Evolutionary conservation across 495 filamentous ascomycete genomes (phyloP).

Genomic region (Penicillium samsonianum): DNA sequence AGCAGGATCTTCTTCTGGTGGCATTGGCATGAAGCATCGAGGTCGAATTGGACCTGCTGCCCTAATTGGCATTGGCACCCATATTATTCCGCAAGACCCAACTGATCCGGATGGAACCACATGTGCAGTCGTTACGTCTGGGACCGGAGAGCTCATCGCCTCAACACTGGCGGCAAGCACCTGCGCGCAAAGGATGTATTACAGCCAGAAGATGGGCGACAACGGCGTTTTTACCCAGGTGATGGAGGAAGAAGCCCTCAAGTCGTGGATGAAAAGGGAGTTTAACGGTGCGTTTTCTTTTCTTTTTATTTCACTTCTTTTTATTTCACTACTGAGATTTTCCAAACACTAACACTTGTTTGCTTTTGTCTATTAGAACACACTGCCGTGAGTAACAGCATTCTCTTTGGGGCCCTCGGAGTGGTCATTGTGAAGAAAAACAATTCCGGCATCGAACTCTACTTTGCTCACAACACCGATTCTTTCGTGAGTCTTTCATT

Average conservation of each 20-base stretch:
- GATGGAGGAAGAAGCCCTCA: slow-evolving; percentile 71
- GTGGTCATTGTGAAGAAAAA: slow-evolving; percentile 82
- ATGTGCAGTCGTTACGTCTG: slow-evolving; percentile 82
- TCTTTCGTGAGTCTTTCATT: slow-evolving; percentile 63
- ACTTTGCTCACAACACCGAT: slow-evolving; percentile 91
- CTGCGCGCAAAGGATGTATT: slow-evolving; percentile 75
- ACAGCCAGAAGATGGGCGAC: slow-evolving; percentile 56
- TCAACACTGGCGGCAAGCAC: slow-evolving; percentile 80
- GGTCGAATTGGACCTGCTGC: slow-evolving; percentile 91
- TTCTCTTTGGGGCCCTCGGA: slow-evolving; percentile 75
- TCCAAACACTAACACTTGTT: slow-evolving; percentile 21
- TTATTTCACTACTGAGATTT: background rate
- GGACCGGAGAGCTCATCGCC: slow-evolving; percentile 96
- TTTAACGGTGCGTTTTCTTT: slow-evolving; percentile 62
- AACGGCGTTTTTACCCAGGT: slow-evolving; percentile 62
- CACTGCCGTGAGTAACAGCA: slow-evolving; percentile 70
- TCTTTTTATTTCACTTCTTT: no score
- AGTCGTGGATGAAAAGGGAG: slow-evolving; percentile 69
- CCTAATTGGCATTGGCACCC: slow-evolving; percentile 85
- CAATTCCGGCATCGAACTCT: slow-evolving; percentile 66
- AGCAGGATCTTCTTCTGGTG: slow-evolving; percentile 96
- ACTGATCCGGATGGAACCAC: slow-evolving; percentile 60
- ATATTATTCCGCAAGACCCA: slow-evolving; percentile 71
- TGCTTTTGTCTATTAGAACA: slow-evolving; percentile 51
- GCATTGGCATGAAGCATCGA: slow-evolving; percentile 96